Percentiles rank a stretch among this genome's conserved stretches.
Evolutionary conservation across 2,329 filamentous ascomycete genomes (phyloP).

Genomic region (Fusarium sp.): DNA sequence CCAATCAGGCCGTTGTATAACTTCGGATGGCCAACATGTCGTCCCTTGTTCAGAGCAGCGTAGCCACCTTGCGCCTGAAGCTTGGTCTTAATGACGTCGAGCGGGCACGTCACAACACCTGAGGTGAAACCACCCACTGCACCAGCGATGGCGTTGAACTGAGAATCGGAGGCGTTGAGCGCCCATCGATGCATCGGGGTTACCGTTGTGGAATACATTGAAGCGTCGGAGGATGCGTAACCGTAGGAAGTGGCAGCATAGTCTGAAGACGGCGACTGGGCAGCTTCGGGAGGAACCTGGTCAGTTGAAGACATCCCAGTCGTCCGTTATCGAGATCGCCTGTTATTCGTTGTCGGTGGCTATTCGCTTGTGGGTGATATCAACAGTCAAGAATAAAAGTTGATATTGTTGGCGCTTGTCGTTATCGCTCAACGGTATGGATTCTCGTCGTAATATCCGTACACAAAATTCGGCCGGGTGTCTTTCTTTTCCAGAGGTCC

Average conservation of each 20-base stretch:
- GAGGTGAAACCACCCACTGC: conserved; percentile 92
- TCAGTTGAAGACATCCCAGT: conserved; percentile 64
- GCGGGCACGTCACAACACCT: conserved; percentile 92
- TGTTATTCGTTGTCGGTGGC: conserved; percentile 10
- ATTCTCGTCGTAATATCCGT: conserved; percentile 4
- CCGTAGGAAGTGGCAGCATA: conserved; percentile 55
- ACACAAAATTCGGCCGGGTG: neutral
- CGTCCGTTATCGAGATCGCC: conserved; percentile 20
- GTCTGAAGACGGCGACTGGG: conserved; percentile 51
- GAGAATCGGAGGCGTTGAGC: conserved; percentile 66
- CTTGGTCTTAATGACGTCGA: conserved; percentile 99
- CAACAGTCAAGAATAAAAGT: conserved; percentile 3
- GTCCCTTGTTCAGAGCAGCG: conserved; percentile 62
- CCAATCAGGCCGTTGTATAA: conserved; percentile 90
- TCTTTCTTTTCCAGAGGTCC: conserved; percentile 15
- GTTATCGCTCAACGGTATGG: conserved; percentile 8
- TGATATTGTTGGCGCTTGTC: conserved; percentile 5
- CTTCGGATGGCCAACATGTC: conserved; percentile 63
- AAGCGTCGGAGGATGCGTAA: conserved; percentile 50
- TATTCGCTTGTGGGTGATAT: conserved; percentile 17
- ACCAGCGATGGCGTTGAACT: conserved; percentile 87
- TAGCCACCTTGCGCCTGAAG: conserved; percentile 95
- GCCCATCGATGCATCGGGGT: conserved; percentile 69
- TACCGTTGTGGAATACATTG: conserved; percentile 52
- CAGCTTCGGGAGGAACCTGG: conserved; percentile 55